phyloP scores from a whole-genome alignment of 2,329 filamentous ascomycete species.

The Ophiostoma sp. region DNA sequence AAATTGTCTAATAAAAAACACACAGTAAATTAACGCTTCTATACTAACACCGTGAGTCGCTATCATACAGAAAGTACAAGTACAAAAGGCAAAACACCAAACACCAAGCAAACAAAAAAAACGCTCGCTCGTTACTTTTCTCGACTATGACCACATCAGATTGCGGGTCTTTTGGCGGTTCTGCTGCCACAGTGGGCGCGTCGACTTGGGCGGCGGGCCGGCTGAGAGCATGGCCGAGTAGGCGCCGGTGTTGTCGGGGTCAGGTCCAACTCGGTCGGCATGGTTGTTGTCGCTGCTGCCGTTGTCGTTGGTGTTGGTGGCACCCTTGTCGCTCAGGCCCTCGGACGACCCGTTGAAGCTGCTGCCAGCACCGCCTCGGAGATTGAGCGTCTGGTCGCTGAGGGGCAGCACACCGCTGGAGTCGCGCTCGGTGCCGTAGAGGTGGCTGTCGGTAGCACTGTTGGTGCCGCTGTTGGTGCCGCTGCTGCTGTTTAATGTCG shows the following conservation, averaged over 20 bases:
- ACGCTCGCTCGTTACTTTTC: neutral
- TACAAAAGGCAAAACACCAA: neutral
- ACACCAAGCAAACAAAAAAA: neutral
- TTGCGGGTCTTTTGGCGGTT: conserved; percentile 46
- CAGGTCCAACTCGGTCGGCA: neutral
- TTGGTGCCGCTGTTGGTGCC: neutral
- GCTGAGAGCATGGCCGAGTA: conserved; percentile 8
- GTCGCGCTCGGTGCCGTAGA: conserved; percentile 10
- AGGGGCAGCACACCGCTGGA: conserved; percentile 10
- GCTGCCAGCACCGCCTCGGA: conserved; percentile 18
- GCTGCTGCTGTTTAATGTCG: neutral
- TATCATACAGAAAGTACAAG: neutral
- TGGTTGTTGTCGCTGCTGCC: neutral
- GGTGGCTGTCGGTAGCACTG: neutral
- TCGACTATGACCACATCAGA: conserved; percentile 38
- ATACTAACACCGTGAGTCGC: neutral
- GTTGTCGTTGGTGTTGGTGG: neutral
- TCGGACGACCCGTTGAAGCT: neutral
- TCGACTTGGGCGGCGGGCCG: conserved; percentile 2
- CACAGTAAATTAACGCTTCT: neutral
- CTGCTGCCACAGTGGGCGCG: conserved; percentile 50
- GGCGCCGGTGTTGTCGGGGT: neutral
- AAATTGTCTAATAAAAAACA: neutral
- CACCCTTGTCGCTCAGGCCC: neutral
- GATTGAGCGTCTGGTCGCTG: neutral